These are phyloP conservation scores for Carex littledalei DNA, from an alignment of 176 grass and related monocot genomes.

Conservation along the genomic window DNA sequence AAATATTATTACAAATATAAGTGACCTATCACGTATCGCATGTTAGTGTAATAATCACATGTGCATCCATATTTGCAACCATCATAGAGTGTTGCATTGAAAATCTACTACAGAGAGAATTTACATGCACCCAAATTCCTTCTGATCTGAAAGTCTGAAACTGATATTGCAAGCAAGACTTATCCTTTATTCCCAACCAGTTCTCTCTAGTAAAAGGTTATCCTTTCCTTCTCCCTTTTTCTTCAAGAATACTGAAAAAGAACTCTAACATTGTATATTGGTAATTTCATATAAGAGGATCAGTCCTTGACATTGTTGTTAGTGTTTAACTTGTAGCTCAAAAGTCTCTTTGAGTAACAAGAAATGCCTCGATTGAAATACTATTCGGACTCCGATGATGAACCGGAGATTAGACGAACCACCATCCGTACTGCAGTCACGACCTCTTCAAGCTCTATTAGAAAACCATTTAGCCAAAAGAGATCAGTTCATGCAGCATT, in stretches of 20 bases:
- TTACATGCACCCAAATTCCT: not conserved
- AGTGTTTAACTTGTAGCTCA: not conserved
- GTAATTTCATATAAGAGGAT: constrained; percentile 13
- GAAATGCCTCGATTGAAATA: constrained; percentile 33
- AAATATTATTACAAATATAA: no score
- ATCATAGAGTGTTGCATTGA: not conserved
- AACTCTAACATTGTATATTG: not conserved
- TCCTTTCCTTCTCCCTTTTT: constrained; percentile 36
- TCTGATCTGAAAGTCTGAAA: not conserved
- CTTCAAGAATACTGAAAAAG: not conserved
- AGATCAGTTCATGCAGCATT: constrained; percentile 38
- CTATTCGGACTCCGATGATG: constrained; percentile 36
- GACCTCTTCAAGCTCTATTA: not conserved
- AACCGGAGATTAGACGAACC: not conserved
- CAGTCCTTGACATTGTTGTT: not conserved
- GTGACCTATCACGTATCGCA: not conserved
- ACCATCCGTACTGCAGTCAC: not conserved
- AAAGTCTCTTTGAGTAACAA: not conserved
- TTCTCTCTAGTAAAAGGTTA: constrained; percentile 35
- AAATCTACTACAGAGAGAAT: not conserved
- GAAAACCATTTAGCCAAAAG: constrained; percentile 12
- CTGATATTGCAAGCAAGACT: constrained; percentile 1
- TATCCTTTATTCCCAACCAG: constrained; percentile 12
- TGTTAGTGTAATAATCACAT: not conserved
- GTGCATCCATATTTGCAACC: not conserved